Evolutionary conservation across 345 rosid genomes (phyloP), one percentile per base, ranked within the genome.

Genomic region (Populus simonii): DNA sequence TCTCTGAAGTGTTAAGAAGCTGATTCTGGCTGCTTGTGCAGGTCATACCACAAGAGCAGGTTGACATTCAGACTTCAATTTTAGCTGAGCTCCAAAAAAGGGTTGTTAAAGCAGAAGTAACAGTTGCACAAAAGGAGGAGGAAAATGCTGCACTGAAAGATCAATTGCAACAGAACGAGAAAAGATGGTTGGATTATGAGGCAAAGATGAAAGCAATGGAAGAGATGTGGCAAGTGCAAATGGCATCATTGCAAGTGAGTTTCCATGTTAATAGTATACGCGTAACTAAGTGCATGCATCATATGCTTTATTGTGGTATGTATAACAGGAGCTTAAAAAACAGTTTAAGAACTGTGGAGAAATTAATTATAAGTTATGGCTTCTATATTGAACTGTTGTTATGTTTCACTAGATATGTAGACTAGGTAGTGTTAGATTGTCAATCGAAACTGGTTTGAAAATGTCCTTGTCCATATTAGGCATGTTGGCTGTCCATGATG

Each of bases 221-320:
- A 86, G 98, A 94, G 77, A 87, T 87, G 81, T 96, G 98, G 98
- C 92, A 91, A 83, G 91, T 86, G 83, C 98, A 96, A 84, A 90
- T 96, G 94, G 81, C 87, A 12, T 89, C 99, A 20, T 83, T 92
- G 87, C 99, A 93, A 83, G 99, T 91, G 77, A 87, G 91, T 73
- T 74, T 70, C 3, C 39, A 25, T 65, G n/a, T 55, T 23, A 13
- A 57, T 39, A 16, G 55, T n/a, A 23, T 22, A n/a, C 6, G n/a
- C 36, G 31, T 35, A 12, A 23, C 65, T 12, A 16, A 16, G 22
- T 6, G 22, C 38, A 31, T 66, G 13, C 9, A 66, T 17, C 6
- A 23, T 59, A 10, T n/a, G 27, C 29, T 18, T 43, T 47, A 12
- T 65, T 75, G 22, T 36, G 23, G 47, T 76, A 16, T 10, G 8